Evolutionary conservation across 495 filamentous ascomycete genomes (phyloP).

Genomic region (Aspergillus ostianus): DNA sequence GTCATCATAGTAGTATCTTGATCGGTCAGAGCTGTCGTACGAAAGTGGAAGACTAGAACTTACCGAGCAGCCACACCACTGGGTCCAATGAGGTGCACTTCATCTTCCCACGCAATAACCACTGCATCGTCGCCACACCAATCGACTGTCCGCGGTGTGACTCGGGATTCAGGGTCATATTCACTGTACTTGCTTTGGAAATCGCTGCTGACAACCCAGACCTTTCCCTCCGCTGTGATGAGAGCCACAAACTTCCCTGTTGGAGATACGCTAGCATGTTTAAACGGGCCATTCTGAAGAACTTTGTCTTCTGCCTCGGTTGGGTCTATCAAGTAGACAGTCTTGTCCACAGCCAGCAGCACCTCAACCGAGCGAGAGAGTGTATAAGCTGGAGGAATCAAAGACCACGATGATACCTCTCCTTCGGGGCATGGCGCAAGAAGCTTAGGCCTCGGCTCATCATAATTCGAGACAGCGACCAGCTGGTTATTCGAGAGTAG

Average conservation of each 20-base stretch:
- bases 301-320: conserved; percentile 87
- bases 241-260: conserved; percentile 85
- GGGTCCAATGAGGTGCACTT: conserved; percentile 91
- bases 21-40: conserved; percentile 12
- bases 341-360: conserved; percentile 79
- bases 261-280: conserved; percentile 83
- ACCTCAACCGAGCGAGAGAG: conserved; percentile 96
- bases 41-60: neutral
- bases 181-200: conserved; percentile 91
- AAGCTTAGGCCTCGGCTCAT: conserved; percentile 83
- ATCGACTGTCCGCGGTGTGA: conserved; percentile 80
- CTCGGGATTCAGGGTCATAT: conserved; percentile 82
- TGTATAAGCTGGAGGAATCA: conserved; percentile 86
- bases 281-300: conserved; percentile 88
- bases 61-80: conserved; percentile 68
- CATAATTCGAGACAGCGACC: conserved; percentile 81
- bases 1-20: conserved; percentile 83
- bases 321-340: conserved; percentile 81
- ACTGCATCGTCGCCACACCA: conserved; percentile 98
- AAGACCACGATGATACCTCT: conserved; percentile 80
- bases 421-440: conserved; percentile 77
- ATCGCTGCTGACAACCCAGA: conserved; percentile 92
- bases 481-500: conserved; percentile 85
- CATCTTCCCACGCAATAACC: conserved; percentile 94
- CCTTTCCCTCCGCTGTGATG: conserved; percentile 79